These are phyloP conservation scores for Pterulicium gracile DNA, from an alignment of 1,284 basidiomycete genomes.

Conservation along the genomic window DNA sequence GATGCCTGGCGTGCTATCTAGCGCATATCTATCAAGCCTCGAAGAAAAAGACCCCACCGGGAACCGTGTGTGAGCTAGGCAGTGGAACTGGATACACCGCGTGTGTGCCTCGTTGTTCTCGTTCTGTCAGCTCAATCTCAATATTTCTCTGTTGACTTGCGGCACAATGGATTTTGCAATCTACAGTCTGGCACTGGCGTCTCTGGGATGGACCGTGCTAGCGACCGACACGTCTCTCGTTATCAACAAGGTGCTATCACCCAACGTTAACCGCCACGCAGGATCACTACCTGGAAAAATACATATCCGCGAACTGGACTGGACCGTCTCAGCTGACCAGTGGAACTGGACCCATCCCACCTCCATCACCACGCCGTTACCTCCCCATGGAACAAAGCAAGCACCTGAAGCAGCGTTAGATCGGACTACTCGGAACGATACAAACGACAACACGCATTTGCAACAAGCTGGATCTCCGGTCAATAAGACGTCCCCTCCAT, in stretches of 20 bases:
- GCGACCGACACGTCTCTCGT: constrained; percentile 73
- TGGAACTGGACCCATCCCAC: constrained; percentile 43
- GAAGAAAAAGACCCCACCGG: constrained; percentile 20
- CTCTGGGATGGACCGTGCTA: constrained; percentile 66
- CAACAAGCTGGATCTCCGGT: no score
- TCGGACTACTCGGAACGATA: constrained; percentile 9
- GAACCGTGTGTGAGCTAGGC: constrained; percentile 68
- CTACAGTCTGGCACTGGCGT: constrained; percentile 53
- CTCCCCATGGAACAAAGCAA: background rate
- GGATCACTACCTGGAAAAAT: constrained; percentile 27
- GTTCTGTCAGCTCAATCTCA: constrained; percentile 5
- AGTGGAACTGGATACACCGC: constrained; percentile 74
- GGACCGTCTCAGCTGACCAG: constrained; percentile 39
- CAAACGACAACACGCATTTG: background rate
- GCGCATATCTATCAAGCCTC: constrained; percentile 14
- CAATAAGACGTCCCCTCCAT: constrained; percentile 40
- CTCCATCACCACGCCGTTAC: constrained; percentile 23
- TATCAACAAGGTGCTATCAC: constrained; percentile 51
- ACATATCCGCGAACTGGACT: constrained; percentile 55
- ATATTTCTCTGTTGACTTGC: background rate
- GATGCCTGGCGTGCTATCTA: constrained; percentile 64
- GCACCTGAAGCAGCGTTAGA: no score
- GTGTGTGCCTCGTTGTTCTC: constrained; percentile 31
- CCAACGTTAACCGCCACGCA: constrained; percentile 52
- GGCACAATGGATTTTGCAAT: constrained; percentile 11